Percentiles rank a stretch among this genome's conserved stretches.
These are phyloP conservation scores for Coleophoma crateriformis DNA, from an alignment of 2,329 filamentous ascomycete genomes.

Conservation along the genomic window DNA sequence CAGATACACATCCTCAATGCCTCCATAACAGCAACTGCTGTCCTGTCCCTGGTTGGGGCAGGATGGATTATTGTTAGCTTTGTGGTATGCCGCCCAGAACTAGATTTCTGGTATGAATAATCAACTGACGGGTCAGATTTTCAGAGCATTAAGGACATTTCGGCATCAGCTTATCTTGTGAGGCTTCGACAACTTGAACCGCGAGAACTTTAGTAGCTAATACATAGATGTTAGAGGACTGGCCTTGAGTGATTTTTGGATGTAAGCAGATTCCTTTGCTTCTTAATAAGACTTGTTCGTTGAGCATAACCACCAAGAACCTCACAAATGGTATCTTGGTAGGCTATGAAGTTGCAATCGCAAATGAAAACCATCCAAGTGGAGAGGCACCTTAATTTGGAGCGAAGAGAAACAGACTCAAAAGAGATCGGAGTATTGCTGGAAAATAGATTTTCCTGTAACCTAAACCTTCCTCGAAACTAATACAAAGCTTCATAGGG, in stretches of 20 bases:
- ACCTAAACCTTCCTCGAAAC: too few relatives aligned
- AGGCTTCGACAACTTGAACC: neutral
- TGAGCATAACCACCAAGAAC: too few relatives aligned
- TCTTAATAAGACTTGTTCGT: too few relatives aligned
- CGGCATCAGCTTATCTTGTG: constrained; percentile 34
- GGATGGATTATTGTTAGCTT: constrained; percentile 33
- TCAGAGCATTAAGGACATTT: constrained; percentile 31
- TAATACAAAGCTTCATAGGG: constrained; percentile 10
- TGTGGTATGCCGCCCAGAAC: constrained; percentile 13
- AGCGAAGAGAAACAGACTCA: too few relatives aligned
- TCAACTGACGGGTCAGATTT: constrained; percentile 21
- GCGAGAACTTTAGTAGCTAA: neutral
- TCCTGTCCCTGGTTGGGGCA: constrained; percentile 29
- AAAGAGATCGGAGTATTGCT: too few relatives aligned
- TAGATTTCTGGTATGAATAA: neutral
- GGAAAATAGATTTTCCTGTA: too few relatives aligned
- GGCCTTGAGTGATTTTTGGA: constrained; percentile 33
- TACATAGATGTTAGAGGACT: constrained; percentile 21
- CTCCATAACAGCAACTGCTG: constrained; percentile 27
- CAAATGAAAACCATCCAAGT: too few relatives aligned
- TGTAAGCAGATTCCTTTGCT: constrained; percentile 5
- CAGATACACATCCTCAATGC: constrained; percentile 21
- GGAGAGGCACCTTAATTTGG: too few relatives aligned
- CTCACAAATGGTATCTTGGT: too few relatives aligned
- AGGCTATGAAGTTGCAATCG: too few relatives aligned